Base-by-base conservation (phyloP, 192 early-diverging fungal genomes). In the Jimgerdemannia lactiflua region DNA sequence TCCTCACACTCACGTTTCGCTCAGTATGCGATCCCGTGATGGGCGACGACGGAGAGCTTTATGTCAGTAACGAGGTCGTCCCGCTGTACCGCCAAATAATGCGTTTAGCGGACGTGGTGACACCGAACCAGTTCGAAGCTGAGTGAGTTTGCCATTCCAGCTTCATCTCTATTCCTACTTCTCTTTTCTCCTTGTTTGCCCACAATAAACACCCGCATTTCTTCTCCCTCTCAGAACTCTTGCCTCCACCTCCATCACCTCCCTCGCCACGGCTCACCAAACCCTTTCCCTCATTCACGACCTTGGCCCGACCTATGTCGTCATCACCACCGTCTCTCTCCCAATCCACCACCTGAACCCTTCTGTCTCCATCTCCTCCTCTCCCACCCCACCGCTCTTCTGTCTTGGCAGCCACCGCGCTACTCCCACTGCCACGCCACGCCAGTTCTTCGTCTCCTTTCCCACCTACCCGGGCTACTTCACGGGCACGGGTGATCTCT, bases 401-500 rank as follows among this genome's bases (percentile, higher is more conserved):
- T 74, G 91, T 59, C 75, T 88, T 59, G 91, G 86, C 18, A 85
- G 84, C 2, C 80, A 87, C 70, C 49, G 49, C 14, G 8, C 49
- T 18, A 68, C 71, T 19, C 67, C 39, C 43, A 19, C 64, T 19
- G 19, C 11, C 17, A 40, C 64, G 18, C 43, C 70, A 65, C 11
- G n/a, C 18, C 85, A 86, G 63, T 94, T 94, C 77, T 74, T 79
- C 4, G 94, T 98, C 69, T 73, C 84, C 4, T 96, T 96, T 73
- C 93, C 93, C 7, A 88, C 89, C 9, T 89, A 94, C 42, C 73
- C 82, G 3, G 94, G 90, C 1, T 90, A 89, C 70, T 98, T 96
- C 78, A 96, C 94, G 2, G 97, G 97, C n/a, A 94, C 97, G 0
- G 97, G 97, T 66, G 97, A 98, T 75, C 71, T 98, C 18, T 95